phyloP scores from a whole-genome alignment of 805 yeast genomes.

The Dipodascopsis uninucleata region DNA sequence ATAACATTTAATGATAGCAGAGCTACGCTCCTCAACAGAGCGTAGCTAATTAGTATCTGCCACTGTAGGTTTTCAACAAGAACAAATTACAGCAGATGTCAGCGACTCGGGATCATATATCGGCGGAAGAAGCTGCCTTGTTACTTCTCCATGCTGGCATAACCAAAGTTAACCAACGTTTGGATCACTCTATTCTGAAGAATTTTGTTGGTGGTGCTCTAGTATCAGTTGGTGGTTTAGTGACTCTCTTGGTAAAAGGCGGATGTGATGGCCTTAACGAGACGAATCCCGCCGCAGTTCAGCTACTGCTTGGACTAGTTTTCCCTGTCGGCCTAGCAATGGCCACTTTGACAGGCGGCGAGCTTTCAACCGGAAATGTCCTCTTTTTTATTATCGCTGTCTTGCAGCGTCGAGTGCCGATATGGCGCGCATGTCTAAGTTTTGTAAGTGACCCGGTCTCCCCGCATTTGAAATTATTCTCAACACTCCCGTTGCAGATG shows the following conservation, averaged over 20 bases:
- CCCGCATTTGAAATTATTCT: not conserved
- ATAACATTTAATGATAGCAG: no score
- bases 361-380: conserved; percentile 26
- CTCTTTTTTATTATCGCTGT: conserved; percentile 21
- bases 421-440: conserved; percentile 20
- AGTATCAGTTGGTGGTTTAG: conserved; percentile 27
- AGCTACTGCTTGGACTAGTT: conserved; percentile 23
- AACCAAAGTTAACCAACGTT: conserved; percentile 21
- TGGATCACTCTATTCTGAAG: conserved; percentile 21
- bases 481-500: not conserved
- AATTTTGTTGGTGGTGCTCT: conserved; percentile 27
- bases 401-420: conserved; percentile 20
- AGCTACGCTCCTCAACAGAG: no score
- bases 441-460: conserved; percentile 8
- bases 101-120: conserved; percentile 17
- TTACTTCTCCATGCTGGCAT: conserved; percentile 21
- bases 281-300: conserved; percentile 24
- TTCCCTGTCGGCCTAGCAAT: conserved; percentile 28
- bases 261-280: conserved; percentile 22
- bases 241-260: conserved; percentile 25
- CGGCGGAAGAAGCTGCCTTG: conserved; percentile 25
- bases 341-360: conserved; percentile 27
- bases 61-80: no score
- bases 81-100: no score
- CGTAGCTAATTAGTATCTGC: no score